These are phyloP conservation scores for Globisporangium acanthophoron DNA, from an alignment of 352 stramenopile species.

Conservation along the genomic window DNA sequence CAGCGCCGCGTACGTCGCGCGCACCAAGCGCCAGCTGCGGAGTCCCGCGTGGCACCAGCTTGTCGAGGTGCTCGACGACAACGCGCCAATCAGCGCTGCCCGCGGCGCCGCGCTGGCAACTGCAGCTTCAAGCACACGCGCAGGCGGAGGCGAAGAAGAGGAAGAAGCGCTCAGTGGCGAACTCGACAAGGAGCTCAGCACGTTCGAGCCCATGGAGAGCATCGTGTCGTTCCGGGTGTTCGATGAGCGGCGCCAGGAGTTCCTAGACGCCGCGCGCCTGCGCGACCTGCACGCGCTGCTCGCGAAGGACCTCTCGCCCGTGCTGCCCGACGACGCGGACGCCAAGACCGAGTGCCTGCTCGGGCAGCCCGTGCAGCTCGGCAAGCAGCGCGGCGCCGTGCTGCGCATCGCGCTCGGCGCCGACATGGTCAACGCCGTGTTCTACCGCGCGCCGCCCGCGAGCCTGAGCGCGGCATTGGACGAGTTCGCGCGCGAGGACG, in stretches of 20 bases:
- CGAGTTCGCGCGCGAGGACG: conserved; percentile 44
- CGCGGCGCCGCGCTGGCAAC: neutral
- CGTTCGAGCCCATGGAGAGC: conserved; percentile 36
- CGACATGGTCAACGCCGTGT: conserved; percentile 81
- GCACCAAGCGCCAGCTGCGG: conserved; percentile 40
- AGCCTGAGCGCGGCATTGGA: conserved; percentile 28
- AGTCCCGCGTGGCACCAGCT: conserved; percentile 33
- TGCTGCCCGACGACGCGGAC: conserved; percentile 33
- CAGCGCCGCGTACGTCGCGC: conserved; percentile 49
- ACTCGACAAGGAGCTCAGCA: conserved; percentile 16
- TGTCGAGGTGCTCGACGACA: conserved; percentile 37
- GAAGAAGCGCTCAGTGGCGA: neutral
- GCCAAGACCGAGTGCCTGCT: conserved; percentile 64
- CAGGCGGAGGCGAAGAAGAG: neutral
- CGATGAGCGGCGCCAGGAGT: conserved; percentile 25
- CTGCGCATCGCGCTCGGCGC: conserved; percentile 83
- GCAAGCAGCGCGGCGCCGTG: conserved; percentile 53
- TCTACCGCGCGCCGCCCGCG: conserved; percentile 30
- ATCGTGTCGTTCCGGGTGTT: conserved; percentile 82
- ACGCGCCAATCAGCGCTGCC: conserved; percentile 6
- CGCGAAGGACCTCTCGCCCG: conserved; percentile 60
- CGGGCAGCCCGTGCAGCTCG: conserved; percentile 77
- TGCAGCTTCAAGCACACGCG: neutral
- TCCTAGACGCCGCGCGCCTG: conserved; percentile 41
- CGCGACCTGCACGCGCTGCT: conserved; percentile 67